Percentiles rank a stretch among this genome's conserved stretches.
Evolutionary conservation across 2,329 filamentous ascomycete genomes (phyloP).

Genomic region (Colletotrichum liriopes): DNA sequence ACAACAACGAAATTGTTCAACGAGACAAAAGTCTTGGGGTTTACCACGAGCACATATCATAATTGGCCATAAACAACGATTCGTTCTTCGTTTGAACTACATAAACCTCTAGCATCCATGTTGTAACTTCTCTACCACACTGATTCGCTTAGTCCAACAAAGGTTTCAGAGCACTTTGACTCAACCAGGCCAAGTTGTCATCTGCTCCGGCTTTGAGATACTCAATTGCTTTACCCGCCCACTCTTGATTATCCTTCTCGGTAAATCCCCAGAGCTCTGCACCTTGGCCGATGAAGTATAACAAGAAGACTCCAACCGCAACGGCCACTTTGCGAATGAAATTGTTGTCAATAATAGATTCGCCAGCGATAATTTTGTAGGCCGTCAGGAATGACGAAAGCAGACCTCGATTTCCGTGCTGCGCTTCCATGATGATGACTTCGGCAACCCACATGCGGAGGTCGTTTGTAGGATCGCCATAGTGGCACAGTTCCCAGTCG

Average conservation of each 20-base stretch:
- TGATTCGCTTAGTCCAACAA: background rate
- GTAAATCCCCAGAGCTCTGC: constrained; percentile 8
- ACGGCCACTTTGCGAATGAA: constrained; percentile 1
- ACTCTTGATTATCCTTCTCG: background rate
- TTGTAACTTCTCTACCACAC: too few species aligned
- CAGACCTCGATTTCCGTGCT: constrained; percentile 3
- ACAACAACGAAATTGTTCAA: too few species aligned
- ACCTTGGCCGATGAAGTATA: background rate
- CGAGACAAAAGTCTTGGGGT: too few species aligned
- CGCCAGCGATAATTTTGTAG: background rate
- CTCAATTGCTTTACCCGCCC: background rate
- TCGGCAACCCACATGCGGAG: constrained; percentile 18
- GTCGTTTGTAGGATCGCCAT: constrained; percentile 4
- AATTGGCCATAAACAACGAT: too few species aligned
- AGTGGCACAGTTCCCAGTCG: constrained; percentile 15
- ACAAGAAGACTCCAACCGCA: background rate
- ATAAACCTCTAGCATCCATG: too few species aligned
- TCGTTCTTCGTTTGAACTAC: too few species aligned
- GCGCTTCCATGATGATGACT: background rate
- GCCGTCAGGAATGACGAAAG: constrained; percentile 8
- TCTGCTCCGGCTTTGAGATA: constrained; percentile 4
- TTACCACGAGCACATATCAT: too few species aligned
- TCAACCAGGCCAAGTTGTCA: background rate
- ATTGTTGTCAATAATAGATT: background rate
- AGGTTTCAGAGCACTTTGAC: background rate